Conservation (phyloP, 2,329 filamentous ascomycete species). For the Xylariaceae sp. region DNA sequence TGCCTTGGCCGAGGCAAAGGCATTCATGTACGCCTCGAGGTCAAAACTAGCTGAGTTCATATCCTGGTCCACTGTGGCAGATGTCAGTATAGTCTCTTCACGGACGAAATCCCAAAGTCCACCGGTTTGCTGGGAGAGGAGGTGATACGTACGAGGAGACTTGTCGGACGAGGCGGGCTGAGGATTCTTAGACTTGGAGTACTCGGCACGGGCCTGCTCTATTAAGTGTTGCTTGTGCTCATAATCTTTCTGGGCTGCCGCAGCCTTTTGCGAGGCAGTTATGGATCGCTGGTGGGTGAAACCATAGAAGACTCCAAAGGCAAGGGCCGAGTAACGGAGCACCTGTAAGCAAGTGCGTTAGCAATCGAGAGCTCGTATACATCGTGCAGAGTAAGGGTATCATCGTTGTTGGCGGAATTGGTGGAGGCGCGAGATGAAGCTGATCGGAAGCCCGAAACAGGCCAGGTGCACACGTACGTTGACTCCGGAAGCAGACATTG, state of each 20-base stretch:
- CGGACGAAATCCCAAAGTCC: no score
- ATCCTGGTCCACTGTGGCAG: slow-evolving; percentile 62
- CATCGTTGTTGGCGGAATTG: no score
- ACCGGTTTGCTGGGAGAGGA: background rate
- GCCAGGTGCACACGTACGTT: slow-evolving; percentile 47
- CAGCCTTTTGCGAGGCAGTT: slow-evolving; percentile 63
- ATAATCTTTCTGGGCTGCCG: slow-evolving; percentile 75
- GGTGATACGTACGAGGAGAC: slow-evolving; percentile 31
- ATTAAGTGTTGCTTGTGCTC: slow-evolving; percentile 90
- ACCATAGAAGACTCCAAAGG: slow-evolving; percentile 89
- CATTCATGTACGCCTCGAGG: slow-evolving; percentile 76
- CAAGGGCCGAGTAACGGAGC: slow-evolving; percentile 92
- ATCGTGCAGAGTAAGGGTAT: no score
- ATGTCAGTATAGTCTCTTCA: no score
- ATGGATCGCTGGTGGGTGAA: slow-evolving; percentile 88
- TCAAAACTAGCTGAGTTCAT: slow-evolving; percentile 88
- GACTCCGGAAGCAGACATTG: slow-evolving; percentile 65
- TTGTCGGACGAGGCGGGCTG: slow-evolving; percentile 41
- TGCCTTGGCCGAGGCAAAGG: slow-evolving; percentile 34
- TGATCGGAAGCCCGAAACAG: background rate
- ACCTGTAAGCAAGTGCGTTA: slow-evolving; percentile 56
- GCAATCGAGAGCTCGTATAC: background rate
- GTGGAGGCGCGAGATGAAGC: no score
- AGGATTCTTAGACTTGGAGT: slow-evolving; percentile 60
- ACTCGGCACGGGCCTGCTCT: slow-evolving; percentile 87